Evolutionary conservation across 306 rosid species (phyloP).

Genomic region (Castanospermum australe): DNA sequence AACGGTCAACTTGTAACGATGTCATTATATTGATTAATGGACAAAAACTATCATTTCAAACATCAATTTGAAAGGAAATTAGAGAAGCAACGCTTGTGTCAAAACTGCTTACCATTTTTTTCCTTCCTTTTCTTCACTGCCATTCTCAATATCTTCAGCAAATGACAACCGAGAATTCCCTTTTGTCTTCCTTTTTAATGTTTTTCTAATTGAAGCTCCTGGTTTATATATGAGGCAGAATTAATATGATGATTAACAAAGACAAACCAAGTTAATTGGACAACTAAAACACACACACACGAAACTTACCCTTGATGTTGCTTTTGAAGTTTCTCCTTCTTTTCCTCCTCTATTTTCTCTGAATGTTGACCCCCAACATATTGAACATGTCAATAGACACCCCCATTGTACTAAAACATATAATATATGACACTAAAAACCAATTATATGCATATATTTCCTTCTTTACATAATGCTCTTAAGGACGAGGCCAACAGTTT

Average conservation of each 20-base stretch:
- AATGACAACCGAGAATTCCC: conserved; percentile 66
- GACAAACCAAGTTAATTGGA: not conserved
- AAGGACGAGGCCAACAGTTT: conserved; percentile 75
- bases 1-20: not conserved
- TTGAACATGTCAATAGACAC: not conserved
- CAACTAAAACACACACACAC: not conserved
- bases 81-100: not conserved
- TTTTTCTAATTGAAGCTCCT: conserved; percentile 63
- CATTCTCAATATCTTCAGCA: conserved; percentile 60
- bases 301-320: conserved; percentile 62
- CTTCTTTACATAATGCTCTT: conserved; percentile 77
- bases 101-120: conserved; percentile 40
- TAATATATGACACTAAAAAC: not conserved
- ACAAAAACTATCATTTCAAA: not conserved
- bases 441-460: conserved; percentile 21
- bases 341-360: conserved; percentile 74
- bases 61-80: not conserved
- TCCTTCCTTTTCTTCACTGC: conserved; percentile 61
- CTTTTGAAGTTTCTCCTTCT: conserved; percentile 80
- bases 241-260: not conserved
- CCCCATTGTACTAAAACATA: not conserved
- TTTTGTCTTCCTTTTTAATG: conserved; percentile 67
- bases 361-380: conserved; percentile 61
- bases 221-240: not conserved
- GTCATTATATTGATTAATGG: not conserved